phyloP scores from a whole-genome alignment of 2,329 filamentous ascomycete genomes.

The Curvularia spicifera region DNA sequence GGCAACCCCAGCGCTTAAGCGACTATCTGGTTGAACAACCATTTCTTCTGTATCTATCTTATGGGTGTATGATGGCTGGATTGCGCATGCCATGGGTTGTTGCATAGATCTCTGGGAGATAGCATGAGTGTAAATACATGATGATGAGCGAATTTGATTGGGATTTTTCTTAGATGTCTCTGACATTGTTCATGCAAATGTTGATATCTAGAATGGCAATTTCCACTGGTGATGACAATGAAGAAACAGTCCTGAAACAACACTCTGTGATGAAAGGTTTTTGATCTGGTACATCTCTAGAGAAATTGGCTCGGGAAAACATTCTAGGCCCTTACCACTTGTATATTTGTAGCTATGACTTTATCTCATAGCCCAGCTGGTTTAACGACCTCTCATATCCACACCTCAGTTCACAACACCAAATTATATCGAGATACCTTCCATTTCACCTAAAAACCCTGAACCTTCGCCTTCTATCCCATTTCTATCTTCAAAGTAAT shows the following conservation, averaged over 20 bases:
- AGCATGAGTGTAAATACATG: not conserved
- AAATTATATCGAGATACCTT: not conserved
- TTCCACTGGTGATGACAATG: no score
- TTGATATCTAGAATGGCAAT: not conserved
- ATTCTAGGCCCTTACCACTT: not conserved
- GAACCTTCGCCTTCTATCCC: not conserved
- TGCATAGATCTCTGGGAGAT: not conserved
- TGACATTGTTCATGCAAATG: not conserved
- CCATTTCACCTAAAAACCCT: not conserved
- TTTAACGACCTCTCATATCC: not conserved
- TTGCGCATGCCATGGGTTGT: not conserved
- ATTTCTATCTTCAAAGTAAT: not conserved
- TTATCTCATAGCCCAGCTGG: not conserved
- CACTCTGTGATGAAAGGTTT: not conserved
- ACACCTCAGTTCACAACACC: not conserved
- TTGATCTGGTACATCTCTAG: not conserved
- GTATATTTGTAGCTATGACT: not conserved
- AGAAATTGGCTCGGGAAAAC: no score
- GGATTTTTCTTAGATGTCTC: not conserved
- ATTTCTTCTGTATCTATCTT: slow-evolving; percentile 10
- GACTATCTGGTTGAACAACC: not conserved
- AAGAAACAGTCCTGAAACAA: not conserved
- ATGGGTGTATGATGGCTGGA: slow-evolving; percentile 13
- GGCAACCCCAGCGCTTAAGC: slow-evolving; percentile 45
- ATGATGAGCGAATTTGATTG: not conserved